Percentiles rank a stretch among this genome's conserved stretches.
Conservation (phyloP, 2,329 filamentous ascomycete genomes). For the Dendryphion nanum region DNA sequence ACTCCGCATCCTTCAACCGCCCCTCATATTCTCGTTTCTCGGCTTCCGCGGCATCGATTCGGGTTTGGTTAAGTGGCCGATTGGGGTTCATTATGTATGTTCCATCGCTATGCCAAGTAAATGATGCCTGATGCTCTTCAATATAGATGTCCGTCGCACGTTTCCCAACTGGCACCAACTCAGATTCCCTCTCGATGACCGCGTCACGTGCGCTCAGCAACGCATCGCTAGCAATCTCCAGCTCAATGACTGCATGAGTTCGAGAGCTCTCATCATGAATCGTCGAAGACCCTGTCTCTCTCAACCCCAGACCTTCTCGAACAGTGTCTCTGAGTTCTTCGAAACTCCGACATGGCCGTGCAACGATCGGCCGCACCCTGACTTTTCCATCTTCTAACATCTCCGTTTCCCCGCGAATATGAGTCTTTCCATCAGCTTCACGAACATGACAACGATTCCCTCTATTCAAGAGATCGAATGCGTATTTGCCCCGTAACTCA, state of each 20-base stretch:
- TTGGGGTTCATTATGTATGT: constrained; percentile 37
- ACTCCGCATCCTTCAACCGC: constrained; percentile 36
- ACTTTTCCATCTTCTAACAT: constrained; percentile 42
- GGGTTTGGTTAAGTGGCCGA: constrained; percentile 34
- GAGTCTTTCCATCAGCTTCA: constrained; percentile 42
- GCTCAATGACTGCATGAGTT: constrained; percentile 45
- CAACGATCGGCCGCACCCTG: constrained; percentile 41
- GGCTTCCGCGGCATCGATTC: constrained; percentile 42
- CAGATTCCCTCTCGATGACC: constrained; percentile 43
- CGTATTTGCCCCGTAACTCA: constrained; percentile 43
- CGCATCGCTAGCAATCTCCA: constrained; percentile 42
- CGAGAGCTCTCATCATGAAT: constrained; percentile 47
- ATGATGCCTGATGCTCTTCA: constrained; percentile 35
- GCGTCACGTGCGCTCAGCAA: constrained; percentile 39
- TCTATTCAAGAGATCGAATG: constrained; percentile 44
- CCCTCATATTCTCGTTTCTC: constrained; percentile 38
- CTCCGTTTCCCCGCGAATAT: constrained; percentile 46
- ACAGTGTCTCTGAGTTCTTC: constrained; percentile 32
- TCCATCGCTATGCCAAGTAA: constrained; percentile 32
- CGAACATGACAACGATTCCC: constrained; percentile 41
- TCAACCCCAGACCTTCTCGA: constrained; percentile 23
- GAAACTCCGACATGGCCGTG: constrained; percentile 37
- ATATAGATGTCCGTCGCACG: constrained; percentile 42
- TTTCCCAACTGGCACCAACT: constrained; percentile 47
- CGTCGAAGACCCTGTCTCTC: constrained; percentile 39